Evolutionary conservation across 2,329 filamentous ascomycete species (phyloP).

Genomic region (Hymenoscyphus linearis): DNA sequence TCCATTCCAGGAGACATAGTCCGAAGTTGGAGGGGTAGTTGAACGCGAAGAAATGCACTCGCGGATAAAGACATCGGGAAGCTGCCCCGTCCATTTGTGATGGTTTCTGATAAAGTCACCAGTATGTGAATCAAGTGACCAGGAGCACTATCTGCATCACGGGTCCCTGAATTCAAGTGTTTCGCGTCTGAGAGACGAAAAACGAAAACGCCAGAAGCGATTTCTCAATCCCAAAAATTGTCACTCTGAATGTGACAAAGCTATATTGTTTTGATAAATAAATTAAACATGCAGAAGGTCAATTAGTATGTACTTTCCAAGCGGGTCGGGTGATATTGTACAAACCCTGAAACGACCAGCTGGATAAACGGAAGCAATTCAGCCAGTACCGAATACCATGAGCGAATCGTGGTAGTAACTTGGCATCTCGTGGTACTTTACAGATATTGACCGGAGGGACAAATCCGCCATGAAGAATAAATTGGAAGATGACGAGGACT

Average conservation of each 20-base stretch:
- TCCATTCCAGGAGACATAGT: neutral
- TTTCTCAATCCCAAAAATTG: neutral
- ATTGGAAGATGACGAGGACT: neutral
- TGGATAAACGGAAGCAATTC: neutral
- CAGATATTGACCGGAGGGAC: neutral
- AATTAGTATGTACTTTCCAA: neutral
- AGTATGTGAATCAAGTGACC: neutral
- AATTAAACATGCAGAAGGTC: neutral
- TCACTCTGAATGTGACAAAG: neutral
- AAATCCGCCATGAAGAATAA: neutral
- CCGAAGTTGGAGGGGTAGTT: neutral
- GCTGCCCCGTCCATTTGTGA: neutral
- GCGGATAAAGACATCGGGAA: slow-evolving; percentile 1
- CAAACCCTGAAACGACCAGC: neutral
- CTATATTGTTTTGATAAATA: too few species aligned
- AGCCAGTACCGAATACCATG: neutral
- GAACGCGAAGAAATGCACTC: neutral
- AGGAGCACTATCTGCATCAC: neutral
- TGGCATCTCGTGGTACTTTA: neutral
- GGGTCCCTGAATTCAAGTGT: neutral
- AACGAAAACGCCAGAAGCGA: neutral
- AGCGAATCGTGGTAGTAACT: neutral
- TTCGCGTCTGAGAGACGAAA: too few species aligned
- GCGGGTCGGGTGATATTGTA: neutral
- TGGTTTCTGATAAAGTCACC: neutral